Percentiles rank a stretch among this genome's conserved stretches.
These are phyloP conservation scores for Carex littledalei DNA, from an alignment of 176 grass and related monocot genomes.

Conservation along the genomic window DNA sequence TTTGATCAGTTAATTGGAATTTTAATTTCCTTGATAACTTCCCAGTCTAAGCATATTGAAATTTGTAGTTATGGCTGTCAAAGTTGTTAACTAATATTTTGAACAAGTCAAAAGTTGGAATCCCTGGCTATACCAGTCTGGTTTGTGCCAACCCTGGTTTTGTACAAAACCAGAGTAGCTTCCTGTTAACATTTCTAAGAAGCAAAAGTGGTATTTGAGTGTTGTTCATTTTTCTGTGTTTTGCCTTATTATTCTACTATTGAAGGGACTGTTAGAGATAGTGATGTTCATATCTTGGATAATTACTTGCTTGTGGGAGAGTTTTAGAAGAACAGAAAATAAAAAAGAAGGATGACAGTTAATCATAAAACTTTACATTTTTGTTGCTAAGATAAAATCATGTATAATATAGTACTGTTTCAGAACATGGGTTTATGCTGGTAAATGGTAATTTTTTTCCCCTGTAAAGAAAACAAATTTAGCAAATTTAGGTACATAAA, in stretches of 20 bases:
- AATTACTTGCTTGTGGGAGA: not conserved
- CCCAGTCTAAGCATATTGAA: not conserved
- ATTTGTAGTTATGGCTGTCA: not conserved
- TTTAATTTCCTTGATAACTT: not conserved
- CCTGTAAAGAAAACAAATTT: not conserved
- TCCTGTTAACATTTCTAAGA: not conserved
- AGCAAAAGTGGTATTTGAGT: not conserved
- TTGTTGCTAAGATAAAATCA: not conserved
- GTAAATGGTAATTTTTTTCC: not conserved
- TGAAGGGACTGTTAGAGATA: not conserved
- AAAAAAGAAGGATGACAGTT: not conserved
- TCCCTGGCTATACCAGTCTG: not conserved
- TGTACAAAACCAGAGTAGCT: not conserved
- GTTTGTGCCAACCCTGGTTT: not conserved
- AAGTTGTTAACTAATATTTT: not conserved
- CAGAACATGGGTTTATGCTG: not conserved
- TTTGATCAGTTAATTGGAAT: not conserved
- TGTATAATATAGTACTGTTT: not conserved
- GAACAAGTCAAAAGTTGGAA: not conserved
- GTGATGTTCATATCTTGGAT: not conserved
- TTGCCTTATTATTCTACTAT: not conserved
- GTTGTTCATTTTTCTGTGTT: not conserved
- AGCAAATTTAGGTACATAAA: not conserved
- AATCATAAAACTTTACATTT: not conserved
- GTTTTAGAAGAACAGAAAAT: not conserved